A percentile compares a stretch with the other conserved stretches of the same genome.
phyloP scores from a whole-genome alignment of 148 eudicot species.

The Amaranthus palmeri region DNA sequence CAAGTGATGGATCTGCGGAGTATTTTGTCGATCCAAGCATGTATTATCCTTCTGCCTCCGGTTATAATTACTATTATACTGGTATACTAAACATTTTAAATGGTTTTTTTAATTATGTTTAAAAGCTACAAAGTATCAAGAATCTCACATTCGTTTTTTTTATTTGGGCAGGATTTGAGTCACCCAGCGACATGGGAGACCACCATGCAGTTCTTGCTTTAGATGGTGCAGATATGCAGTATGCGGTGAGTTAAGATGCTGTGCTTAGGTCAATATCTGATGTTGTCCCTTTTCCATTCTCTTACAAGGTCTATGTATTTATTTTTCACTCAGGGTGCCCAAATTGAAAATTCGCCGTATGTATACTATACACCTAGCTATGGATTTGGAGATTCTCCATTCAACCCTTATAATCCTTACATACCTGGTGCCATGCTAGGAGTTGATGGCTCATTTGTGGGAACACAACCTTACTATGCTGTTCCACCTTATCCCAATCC shows the following conservation, averaged over 20 bases:
- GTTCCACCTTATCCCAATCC: constrained; percentile 61
- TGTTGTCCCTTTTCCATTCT: neutral
- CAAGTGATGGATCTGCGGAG: constrained; percentile 58
- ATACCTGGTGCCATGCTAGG: constrained; percentile 95
- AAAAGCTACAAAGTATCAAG: neutral
- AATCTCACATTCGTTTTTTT: neutral
- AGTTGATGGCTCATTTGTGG: constrained; percentile 60
- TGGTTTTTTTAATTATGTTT: neutral
- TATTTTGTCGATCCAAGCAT: constrained; percentile 64
- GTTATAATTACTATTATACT: constrained; percentile 80
- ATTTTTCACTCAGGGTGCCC: constrained; percentile 49
- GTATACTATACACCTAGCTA: constrained; percentile 78
- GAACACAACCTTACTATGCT: constrained; percentile 68
- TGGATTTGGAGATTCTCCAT: constrained; percentile 76
- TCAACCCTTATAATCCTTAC: constrained; percentile 93
- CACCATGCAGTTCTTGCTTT: constrained; percentile 66
- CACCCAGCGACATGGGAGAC: constrained; percentile 77
- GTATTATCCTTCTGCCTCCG: constrained; percentile 69
- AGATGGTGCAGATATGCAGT: constrained; percentile 80
- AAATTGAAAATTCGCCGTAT: constrained; percentile 69
- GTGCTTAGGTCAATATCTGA: neutral
- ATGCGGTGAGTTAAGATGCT: constrained; percentile 40
- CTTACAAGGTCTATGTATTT: neutral
- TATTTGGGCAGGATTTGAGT: constrained; percentile 53
- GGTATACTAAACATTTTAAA: constrained; percentile 31